A percentile compares a stretch with the other conserved stretches of the same genome.
Conservation (phyloP, 2,329 filamentous ascomycete genomes). For the Lachnellula suecica region DNA sequence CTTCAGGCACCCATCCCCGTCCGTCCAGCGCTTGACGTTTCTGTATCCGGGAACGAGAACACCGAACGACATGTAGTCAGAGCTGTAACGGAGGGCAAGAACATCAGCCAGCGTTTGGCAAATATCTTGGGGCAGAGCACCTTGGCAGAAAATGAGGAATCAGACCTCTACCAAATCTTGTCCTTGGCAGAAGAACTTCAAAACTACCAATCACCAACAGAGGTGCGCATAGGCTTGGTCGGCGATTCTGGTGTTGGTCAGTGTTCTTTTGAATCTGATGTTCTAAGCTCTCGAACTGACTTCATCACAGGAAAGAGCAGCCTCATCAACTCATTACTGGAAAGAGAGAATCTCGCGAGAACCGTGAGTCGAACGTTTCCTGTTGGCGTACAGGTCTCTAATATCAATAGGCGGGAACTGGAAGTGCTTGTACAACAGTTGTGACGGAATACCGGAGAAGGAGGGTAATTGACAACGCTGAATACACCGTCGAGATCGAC, state of each 20-base stretch:
- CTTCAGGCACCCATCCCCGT: background rate
- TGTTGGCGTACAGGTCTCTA: background rate
- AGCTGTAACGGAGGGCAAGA: conserved; percentile 8
- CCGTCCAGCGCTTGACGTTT: background rate
- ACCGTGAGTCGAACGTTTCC: conserved; percentile 7
- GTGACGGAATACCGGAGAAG: conserved; percentile 15
- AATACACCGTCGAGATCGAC: conserved; percentile 14
- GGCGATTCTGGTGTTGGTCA: conserved; percentile 18
- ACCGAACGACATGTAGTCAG: background rate
- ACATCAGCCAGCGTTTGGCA: conserved; percentile 6
- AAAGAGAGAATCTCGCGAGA: conserved; percentile 9
- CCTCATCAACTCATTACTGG: conserved; percentile 16
- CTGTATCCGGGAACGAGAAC: background rate
- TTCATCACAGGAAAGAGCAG: conserved; percentile 14
- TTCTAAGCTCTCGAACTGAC: background rate
- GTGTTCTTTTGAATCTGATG: background rate
- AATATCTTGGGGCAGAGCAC: conserved; percentile 7
- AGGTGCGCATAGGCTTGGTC: conserved; percentile 15
- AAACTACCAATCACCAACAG: conserved; percentile 14
- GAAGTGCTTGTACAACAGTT: conserved; percentile 10
- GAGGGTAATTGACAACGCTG: conserved; percentile 5
- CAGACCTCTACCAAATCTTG: conserved; percentile 11
- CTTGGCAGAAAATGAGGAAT: conserved; percentile 11
- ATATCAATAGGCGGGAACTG: conserved; percentile 7
- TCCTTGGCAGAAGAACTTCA: conserved; percentile 15